Evolutionary conservation across 176 grass and related monocot genomes (phyloP).

Genomic region (Miscanthus lutarioriparius): DNA sequence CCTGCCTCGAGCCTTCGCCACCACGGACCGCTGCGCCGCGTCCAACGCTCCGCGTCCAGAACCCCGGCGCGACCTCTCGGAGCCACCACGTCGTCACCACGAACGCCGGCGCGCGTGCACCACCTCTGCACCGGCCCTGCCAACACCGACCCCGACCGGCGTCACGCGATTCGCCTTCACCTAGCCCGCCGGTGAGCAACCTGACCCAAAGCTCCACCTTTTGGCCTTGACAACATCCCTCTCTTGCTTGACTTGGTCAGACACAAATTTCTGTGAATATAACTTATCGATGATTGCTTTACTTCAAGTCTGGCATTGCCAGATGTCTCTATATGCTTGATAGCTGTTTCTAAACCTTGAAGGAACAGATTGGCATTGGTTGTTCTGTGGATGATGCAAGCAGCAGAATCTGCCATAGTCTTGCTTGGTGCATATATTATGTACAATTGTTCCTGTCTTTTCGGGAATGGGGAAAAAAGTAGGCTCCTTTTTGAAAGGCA

Average conservation of each 20-base stretch:
- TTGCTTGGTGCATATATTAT: neutral
- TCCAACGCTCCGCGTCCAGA: no score
- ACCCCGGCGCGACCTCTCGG: no score
- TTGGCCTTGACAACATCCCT: no score
- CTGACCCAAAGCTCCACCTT: no score
- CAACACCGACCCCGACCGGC: no score
- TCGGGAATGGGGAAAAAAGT: neutral
- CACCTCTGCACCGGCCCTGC: no score
- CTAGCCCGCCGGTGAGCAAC: no score
- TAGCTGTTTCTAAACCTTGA: slow-evolving; percentile 26
- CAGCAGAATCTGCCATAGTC: slow-evolving; percentile 40
- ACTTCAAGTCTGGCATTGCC: slow-evolving; percentile 20
- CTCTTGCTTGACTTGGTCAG: slow-evolving; percentile 36
- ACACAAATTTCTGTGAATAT: slow-evolving; percentile 68
- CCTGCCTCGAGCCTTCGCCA: no score
- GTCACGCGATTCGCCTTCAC: no score
- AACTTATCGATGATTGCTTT: slow-evolving; percentile 58
- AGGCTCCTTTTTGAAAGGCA: slow-evolving; percentile 31
- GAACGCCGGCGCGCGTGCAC: no score
- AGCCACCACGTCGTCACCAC: no score
- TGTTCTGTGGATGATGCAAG: slow-evolving; percentile 15
- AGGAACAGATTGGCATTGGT: slow-evolving; percentile 37
- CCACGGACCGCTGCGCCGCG: no score
- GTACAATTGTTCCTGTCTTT: neutral
- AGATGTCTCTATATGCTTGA: slow-evolving; percentile 25